phyloP scores from a whole-genome alignment of 495 filamentous ascomycete genomes.

The Extremus antarcticus region DNA sequence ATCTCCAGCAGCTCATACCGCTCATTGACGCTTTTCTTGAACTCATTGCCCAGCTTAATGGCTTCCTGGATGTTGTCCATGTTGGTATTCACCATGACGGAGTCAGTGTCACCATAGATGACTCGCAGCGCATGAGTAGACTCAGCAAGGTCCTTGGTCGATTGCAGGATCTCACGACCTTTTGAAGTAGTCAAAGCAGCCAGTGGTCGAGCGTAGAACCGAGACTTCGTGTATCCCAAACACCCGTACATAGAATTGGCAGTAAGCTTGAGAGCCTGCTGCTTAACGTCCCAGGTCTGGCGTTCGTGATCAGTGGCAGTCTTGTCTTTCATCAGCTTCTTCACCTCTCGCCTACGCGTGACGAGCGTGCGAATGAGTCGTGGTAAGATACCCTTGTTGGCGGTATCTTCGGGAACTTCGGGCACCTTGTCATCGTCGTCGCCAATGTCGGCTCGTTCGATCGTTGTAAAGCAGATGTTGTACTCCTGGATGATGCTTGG shows the following conservation, averaged over 20 bases:
- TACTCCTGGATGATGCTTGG: conserved; percentile 98
- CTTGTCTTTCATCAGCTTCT: conserved; percentile 92
- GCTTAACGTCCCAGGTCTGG: conserved; percentile 95
- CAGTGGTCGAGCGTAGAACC: conserved; percentile 90
- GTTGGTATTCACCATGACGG: conserved; percentile 99
- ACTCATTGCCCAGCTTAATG: conserved; percentile 73
- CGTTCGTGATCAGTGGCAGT: conserved; percentile 75
- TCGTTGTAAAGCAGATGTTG: conserved; percentile 98
- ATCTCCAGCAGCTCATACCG: conserved; percentile 85
- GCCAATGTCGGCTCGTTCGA: conserved; percentile 58
- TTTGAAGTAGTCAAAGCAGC: conserved; percentile 95
- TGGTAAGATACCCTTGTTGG: conserved; percentile 73
- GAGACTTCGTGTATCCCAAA: conserved; percentile 86
- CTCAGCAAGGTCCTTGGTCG: conserved; percentile 90
- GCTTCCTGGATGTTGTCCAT: conserved; percentile 87
- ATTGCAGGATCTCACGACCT: conserved; percentile 90
- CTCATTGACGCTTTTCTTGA: conserved; percentile 75
- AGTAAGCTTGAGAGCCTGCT: conserved; percentile 89
- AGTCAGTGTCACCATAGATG: conserved; percentile 98
- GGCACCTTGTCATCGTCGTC: conserved; percentile 74
- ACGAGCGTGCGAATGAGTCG: conserved; percentile 85
- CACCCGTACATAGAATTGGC: conserved; percentile 99
- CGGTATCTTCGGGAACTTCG: conserved; percentile 48
- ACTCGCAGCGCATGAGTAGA: conserved; percentile 70
- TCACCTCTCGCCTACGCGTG: conserved; percentile 76